phyloP scores from a whole-genome alignment of 78 protist genomes.

The Mastigamoeba balamuthi region DNA sequence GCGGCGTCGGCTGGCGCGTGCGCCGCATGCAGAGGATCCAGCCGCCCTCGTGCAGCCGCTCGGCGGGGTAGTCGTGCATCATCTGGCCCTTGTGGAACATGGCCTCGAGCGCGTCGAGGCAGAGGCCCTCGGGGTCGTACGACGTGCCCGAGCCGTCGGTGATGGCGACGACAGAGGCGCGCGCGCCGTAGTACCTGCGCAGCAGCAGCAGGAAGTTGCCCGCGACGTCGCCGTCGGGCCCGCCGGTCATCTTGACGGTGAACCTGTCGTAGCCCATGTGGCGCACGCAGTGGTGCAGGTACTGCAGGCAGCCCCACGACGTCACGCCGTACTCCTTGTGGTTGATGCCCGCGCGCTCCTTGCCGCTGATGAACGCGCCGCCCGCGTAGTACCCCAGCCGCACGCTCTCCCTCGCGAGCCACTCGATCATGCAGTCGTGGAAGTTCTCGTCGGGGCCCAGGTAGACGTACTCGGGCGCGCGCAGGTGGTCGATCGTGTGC shows the following conservation, averaged over 20 bases:
- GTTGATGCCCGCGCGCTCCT: slow-evolving; percentile 53
- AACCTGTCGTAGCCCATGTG: too few relatives aligned
- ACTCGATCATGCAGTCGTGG: slow-evolving; percentile 23
- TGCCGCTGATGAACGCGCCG: slow-evolving; percentile 38
- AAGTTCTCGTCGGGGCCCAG: slow-evolving; percentile 49
- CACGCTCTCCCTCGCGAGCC: slow-evolving; percentile 24
- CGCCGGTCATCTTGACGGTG: slow-evolving; percentile 75
- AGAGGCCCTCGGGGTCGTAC: slow-evolving; percentile 62
- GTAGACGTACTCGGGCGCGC: slow-evolving; percentile 14
- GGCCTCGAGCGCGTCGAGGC: not conserved
- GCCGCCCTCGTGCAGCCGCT: not conserved
- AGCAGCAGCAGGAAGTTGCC: slow-evolving; percentile 25
- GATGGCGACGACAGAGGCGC: slow-evolving; percentile 47
- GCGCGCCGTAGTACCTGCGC: not conserved
- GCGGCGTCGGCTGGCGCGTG: not conserved
- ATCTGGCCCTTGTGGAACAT: not conserved
- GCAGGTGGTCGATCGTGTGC: slow-evolving; percentile 29
- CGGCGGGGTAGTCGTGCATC: not conserved
- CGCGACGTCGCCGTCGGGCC: slow-evolving; percentile 90
- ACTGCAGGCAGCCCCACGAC: not conserved
- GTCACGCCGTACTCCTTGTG: slow-evolving; percentile 70
- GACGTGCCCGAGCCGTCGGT: slow-evolving; percentile 73
- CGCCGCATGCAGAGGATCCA: not conserved
- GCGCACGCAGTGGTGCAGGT: too few relatives aligned
- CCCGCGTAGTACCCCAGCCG: slow-evolving; percentile 16